Percentiles rank a stretch among this genome's conserved stretches.
Evolutionary conservation across 306 rosid genomes (phyloP).

Genomic region (Senna siamea): DNA sequence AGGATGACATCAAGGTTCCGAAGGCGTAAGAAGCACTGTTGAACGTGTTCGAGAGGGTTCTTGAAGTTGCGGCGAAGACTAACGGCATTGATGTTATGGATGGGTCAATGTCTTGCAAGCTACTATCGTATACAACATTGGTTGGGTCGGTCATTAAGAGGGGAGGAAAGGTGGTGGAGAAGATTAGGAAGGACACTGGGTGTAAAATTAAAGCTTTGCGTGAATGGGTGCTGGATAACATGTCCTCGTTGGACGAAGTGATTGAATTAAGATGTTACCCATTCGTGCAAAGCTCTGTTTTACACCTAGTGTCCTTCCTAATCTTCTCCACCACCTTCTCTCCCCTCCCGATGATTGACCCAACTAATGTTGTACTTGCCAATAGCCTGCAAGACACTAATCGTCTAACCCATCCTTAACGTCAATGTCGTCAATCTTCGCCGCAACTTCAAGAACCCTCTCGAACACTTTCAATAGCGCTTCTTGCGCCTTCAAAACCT

Average conservation of each 20-base stretch:
- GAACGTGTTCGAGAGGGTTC: constrained; percentile 81
- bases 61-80: constrained; percentile 83
- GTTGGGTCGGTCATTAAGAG: constrained; percentile 83
- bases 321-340: constrained; percentile 92
- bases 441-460: constrained; percentile 82
- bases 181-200: constrained; percentile 79
- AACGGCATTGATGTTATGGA: constrained; percentile 51
- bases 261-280: constrained; percentile 59
- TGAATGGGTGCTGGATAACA: constrained; percentile 61
- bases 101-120: constrained; percentile 74
- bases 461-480: constrained; percentile 86
- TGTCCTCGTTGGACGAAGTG: constrained; percentile 66
- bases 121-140: constrained; percentile 61
- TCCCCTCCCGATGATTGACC: constrained; percentile 87
- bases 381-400: constrained; percentile 78
- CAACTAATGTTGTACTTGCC: constrained; percentile 59
- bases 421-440: constrained; percentile 60
- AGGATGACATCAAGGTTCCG: constrained; percentile 45
- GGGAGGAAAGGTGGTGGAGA: constrained; percentile 91
- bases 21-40: constrained; percentile 79
- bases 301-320: constrained; percentile 74
- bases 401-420: constrained; percentile 60
- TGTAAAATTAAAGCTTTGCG: constrained; percentile 74
- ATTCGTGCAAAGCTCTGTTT: constrained; percentile 67
- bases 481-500: constrained; percentile 69